Base-by-base conservation (phyloP, 2,329 filamentous ascomycete species). In the Botrytis porri region DNA sequence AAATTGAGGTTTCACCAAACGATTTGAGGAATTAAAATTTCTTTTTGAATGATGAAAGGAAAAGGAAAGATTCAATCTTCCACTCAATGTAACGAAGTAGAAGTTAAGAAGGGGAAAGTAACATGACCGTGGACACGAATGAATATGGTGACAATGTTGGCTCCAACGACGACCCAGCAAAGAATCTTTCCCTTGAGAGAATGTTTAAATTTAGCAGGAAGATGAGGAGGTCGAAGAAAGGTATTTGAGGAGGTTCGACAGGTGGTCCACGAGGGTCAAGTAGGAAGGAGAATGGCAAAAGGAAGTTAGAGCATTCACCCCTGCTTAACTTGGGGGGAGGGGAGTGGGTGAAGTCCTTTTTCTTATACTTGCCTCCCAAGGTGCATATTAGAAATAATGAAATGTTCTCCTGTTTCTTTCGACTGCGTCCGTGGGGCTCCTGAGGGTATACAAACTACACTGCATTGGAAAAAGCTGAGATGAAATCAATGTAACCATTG, bases 391-490 rank as follows among this genome's bases (percentile, higher is more conserved):
- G 25, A 20, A n/a, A 62, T 62, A 1, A 37, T 37, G 43, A 37
- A 29, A 18, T 54, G n/a, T n/a, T 66, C 32, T 18, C 51, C 32
- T 32, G 22, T 66, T 66, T 51, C 43, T 66, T 35, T n/a, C 29
- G 45, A 39, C 32, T 9, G 63, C 32, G 32, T 65, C 63, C 63
- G 43, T 65, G 63, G 43, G 43, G 43, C 61, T 43, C 20, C 22
- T 10, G 6, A 20, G n/a, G 37, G 39, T 29, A 39, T 37, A 41
- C 60, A 48, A 18, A 35, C 63, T 51, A 51, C 43, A 29, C 43
- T 51, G 45, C 43, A 66, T 39, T 51, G n/a, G 39, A 66, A 66
- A 45, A 51, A 54, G 64, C 64, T 66, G 64, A 29, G 64, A 66
- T 54, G 45, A 39, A 54, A 51, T 20, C 10, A 25, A 51, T 29